phyloP scores from a whole-genome alignment of 192 early-diverging fungal genomes.

The Coemansia sp. region DNA sequence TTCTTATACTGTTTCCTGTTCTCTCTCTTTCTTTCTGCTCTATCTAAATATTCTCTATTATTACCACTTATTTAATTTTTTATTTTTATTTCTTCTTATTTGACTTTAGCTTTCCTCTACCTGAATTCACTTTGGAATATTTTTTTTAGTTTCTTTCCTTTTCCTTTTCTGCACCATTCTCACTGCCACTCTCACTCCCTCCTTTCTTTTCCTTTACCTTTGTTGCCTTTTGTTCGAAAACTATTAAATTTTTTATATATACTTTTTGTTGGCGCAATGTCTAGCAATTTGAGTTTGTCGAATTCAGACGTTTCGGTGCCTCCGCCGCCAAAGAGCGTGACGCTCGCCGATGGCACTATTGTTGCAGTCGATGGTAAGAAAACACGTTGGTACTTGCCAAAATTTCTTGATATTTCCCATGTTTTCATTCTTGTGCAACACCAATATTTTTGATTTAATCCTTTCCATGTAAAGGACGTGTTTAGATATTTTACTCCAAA shows the following conservation, averaged over 20 bases:
- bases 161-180: constrained; percentile 5
- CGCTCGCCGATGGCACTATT: constrained; percentile 23
- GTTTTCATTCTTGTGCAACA: constrained; percentile 2
- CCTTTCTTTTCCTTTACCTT: neutral
- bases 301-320: constrained; percentile 43
- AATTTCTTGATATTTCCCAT: neutral
- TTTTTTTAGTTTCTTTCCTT: neutral
- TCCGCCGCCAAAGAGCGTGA: constrained; percentile 23
- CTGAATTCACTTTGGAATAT: neutral
- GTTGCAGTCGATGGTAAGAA: constrained; percentile 41
- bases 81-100: neutral
- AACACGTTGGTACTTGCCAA: no score
- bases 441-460: neutral
- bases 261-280: constrained; percentile 22
- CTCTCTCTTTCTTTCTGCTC: neutral
- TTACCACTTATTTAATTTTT: neutral
- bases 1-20: neutral
- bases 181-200: no score
- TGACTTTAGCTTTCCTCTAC: neutral
- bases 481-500: neutral
- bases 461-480: neutral
- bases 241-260: constrained; percentile 1
- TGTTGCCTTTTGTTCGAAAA: constrained; percentile 3
- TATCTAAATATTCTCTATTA: neutral
- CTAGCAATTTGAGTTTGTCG: constrained; percentile 15